phyloP scores from a whole-genome alignment of 805 yeast genomes.

The Jamesozyma spencerorum region DNA sequence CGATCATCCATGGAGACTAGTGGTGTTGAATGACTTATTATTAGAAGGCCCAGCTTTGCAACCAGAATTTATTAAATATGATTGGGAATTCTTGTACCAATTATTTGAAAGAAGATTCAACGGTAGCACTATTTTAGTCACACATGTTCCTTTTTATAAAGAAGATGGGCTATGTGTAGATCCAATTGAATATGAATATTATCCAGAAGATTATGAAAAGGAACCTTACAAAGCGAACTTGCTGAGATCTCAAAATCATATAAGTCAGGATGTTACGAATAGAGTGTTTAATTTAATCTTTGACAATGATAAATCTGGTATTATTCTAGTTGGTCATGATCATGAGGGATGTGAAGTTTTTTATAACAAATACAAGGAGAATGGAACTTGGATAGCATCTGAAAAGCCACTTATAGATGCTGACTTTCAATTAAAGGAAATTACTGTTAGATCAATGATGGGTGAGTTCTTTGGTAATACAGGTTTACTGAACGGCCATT shows the following conservation, averaged over 20 bases:
- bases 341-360: constrained; percentile 84
- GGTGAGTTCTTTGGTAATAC: constrained; percentile 89
- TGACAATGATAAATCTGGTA: constrained; percentile 57
- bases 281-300: constrained; percentile 65
- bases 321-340: constrained; percentile 89
- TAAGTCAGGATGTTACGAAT: constrained; percentile 57
- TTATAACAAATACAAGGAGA: constrained; percentile 39
- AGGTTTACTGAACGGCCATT: constrained; percentile 74
- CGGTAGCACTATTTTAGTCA: constrained; percentile 75
- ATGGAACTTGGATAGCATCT: constrained; percentile 41
- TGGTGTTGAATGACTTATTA: constrained; percentile 75
- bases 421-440: constrained; percentile 46
- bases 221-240: constrained; percentile 64
- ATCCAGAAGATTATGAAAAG: constrained; percentile 41
- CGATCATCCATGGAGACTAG: constrained; percentile 73
- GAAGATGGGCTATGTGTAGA: constrained; percentile 75
- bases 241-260: constrained; percentile 78
- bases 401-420: constrained; percentile 13
- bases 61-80: constrained; percentile 53
- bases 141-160: constrained; percentile 87
- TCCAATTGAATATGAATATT: constrained; percentile 65
- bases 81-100: constrained; percentile 65
- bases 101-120: constrained; percentile 46
- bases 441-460: constrained; percentile 90
- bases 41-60: constrained; percentile 87